A percentile compares a stretch with the other conserved stretches of the same genome.
Evolutionary conservation across 2,329 filamentous ascomycete species (phyloP).

Genomic region (Drechmeria coniospora): DNA sequence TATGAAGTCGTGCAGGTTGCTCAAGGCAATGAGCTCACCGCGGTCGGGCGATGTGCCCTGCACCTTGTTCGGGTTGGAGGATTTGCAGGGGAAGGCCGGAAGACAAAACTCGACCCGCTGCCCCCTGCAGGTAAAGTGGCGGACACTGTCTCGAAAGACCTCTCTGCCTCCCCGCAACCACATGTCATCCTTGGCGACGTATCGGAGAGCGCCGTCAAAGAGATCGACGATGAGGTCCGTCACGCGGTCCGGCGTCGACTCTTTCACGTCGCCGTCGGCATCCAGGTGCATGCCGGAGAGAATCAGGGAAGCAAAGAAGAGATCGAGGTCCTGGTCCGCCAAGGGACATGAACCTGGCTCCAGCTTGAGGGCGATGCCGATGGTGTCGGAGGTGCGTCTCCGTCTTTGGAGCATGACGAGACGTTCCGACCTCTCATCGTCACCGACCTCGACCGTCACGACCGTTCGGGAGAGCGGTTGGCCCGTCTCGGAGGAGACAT

Average conservation of each 20-base stretch:
- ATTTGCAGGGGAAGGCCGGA: conserved; percentile 25
- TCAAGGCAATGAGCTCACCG: conserved; percentile 18
- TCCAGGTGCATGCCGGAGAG: neutral
- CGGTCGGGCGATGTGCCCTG: conserved; percentile 15
- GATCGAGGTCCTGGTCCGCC: conserved; percentile 1
- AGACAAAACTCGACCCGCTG: conserved; percentile 14
- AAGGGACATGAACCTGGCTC: too few relatives aligned
- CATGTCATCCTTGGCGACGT: conserved; percentile 8
- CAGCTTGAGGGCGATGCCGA: conserved; percentile 3
- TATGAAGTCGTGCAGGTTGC: conserved; percentile 14
- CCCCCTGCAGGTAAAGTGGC: conserved; percentile 9
- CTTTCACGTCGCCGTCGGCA: too few relatives aligned
- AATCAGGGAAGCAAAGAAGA: conserved; percentile 4
- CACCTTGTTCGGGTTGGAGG: conserved; percentile 19
- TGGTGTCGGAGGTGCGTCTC: too few relatives aligned
- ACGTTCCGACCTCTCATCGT: too few relatives aligned
- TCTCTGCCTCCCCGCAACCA: conserved; percentile 9
- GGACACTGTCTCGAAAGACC: conserved; percentile 9
- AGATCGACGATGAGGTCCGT: conserved; percentile 7
- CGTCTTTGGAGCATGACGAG: too few relatives aligned
- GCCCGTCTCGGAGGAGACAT: too few relatives aligned
- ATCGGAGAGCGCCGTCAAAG: conserved; percentile 11
- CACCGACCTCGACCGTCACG: too few relatives aligned
- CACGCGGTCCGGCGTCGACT: neutral
- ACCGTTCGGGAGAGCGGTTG: too few relatives aligned